Evolutionary conservation across 208 protist genomes (phyloP).

Genomic region (Wallacemonas sp.): DNA sequence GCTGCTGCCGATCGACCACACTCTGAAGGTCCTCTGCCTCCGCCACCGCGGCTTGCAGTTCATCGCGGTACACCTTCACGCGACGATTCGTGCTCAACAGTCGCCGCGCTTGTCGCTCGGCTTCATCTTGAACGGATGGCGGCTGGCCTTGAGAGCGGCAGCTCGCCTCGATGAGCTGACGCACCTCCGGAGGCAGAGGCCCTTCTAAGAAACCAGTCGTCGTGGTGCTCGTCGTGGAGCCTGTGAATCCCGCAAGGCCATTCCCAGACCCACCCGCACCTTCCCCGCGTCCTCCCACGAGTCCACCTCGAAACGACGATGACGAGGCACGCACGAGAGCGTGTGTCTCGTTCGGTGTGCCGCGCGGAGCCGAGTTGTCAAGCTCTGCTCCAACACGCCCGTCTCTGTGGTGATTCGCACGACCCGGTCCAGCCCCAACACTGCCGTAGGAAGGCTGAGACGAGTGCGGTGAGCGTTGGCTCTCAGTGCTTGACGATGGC

Average conservation of each 20-base stretch:
- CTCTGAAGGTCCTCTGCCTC: slow-evolving; percentile 57
- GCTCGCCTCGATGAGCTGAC: slow-evolving; percentile 53
- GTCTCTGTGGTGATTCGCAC: too few species aligned
- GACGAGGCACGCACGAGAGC: too few species aligned
- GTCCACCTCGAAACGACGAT: background rate
- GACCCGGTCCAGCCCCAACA: background rate
- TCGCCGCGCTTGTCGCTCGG: slow-evolving; percentile 74
- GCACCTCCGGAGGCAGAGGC: slow-evolving; percentile 72
- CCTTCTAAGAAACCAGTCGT: slow-evolving; percentile 41
- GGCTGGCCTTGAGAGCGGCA: slow-evolving; percentile 27
- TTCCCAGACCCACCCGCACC: background rate
- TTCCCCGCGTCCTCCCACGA: background rate
- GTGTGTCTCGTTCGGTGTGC: background rate
- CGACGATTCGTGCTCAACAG: slow-evolving; percentile 79
- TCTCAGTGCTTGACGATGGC: background rate
- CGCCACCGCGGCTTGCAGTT: slow-evolving; percentile 68
- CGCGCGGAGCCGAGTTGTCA: too few species aligned
- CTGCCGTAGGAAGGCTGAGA: background rate
- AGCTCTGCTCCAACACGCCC: too few species aligned
- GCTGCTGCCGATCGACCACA: slow-evolving; percentile 39
- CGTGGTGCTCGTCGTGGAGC: background rate
- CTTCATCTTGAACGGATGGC: slow-evolving; percentile 31
- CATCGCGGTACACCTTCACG: slow-evolving; percentile 77
- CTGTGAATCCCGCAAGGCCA: background rate
- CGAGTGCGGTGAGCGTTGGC: background rate